These are phyloP conservation scores for Cladosporium halotolerans DNA, from an alignment of 2,329 filamentous ascomycete species.

Conservation along the genomic window DNA sequence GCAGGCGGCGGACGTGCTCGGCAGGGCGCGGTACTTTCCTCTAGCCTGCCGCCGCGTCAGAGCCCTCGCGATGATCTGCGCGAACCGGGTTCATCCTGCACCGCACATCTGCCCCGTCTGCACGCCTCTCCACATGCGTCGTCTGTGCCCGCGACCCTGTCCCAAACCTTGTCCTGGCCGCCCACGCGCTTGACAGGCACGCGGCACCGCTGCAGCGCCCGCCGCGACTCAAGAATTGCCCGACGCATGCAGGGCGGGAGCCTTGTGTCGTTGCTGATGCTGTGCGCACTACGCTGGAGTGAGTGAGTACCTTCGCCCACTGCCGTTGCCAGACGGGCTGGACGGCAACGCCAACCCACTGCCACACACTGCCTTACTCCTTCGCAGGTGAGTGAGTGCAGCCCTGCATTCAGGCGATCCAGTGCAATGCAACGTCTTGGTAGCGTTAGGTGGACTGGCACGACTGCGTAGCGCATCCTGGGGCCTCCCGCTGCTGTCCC, in stretches of 20 bases:
- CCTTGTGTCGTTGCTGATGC: too few species aligned
- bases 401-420: too few species aligned
- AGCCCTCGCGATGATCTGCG: conserved; percentile 9
- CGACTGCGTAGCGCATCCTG: conserved; percentile 6
- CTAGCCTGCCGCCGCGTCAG: conserved; percentile 9
- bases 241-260: conserved; percentile 1
- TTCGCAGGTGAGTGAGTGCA: too few species aligned
- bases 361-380: too few species aligned
- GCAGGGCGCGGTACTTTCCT: conserved; percentile 10
- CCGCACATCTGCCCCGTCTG: neutral
- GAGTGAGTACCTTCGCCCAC: too few species aligned
- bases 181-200: conserved; percentile 9
- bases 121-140: conserved; percentile 1
- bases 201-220: neutral
- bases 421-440: too few species aligned
- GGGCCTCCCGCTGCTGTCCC: conserved; percentile 1
- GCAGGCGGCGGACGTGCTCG: too few species aligned
- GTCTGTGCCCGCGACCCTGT: neutral
- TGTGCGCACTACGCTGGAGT: too few species aligned
- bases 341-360: too few species aligned
- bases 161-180: conserved; percentile 8
- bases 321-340: too few species aligned
- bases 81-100: conserved; percentile 11
- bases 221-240: conserved; percentile 1
- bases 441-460: too few species aligned